Conservation (phyloP, 164 flowering plant species). For the Nelumbo lutea region DNA sequence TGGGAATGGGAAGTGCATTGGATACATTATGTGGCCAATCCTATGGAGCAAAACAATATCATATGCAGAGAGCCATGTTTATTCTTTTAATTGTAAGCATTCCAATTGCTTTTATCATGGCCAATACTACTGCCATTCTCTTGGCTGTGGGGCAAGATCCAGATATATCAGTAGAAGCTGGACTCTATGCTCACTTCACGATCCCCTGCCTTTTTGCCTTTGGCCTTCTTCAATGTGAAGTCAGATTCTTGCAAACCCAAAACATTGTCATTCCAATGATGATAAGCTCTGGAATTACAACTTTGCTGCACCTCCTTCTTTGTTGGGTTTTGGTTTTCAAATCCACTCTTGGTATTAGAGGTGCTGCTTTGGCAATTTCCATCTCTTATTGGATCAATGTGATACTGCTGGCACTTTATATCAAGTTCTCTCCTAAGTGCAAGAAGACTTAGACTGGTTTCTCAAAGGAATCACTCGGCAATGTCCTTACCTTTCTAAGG, state of each 20-base stretch:
- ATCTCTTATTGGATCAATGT: slow-evolving; percentile 35
- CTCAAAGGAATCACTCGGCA: slow-evolving; percentile 28
- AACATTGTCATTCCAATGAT: slow-evolving; percentile 28
- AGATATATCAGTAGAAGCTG: slow-evolving; percentile 20
- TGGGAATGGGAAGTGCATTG: slow-evolving; percentile 31
- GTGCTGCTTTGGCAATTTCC: slow-evolving; percentile 32
- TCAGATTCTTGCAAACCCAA: slow-evolving; percentile 24
- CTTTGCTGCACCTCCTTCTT: slow-evolving; percentile 15
- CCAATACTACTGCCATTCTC: slow-evolving; percentile 18
- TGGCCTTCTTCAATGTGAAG: slow-evolving; percentile 20
- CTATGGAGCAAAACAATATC: slow-evolving; percentile 30
- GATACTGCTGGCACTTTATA: slow-evolving; percentile 25
- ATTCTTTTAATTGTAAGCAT: slow-evolving; percentile 18
- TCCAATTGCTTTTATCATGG: slow-evolving; percentile 23
- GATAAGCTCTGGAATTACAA: slow-evolving; percentile 23
- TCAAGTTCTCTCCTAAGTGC: slow-evolving; percentile 32
- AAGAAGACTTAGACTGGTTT: slow-evolving; percentile 36
- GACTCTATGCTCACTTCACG: slow-evolving; percentile 19
- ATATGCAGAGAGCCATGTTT: slow-evolving; percentile 29
- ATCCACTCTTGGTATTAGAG: slow-evolving; percentile 26
- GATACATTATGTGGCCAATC: slow-evolving; percentile 35
- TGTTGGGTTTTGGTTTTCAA: slow-evolving; percentile 36
- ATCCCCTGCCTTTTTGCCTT: slow-evolving; percentile 24
- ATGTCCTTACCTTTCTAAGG: slow-evolving; percentile 22
- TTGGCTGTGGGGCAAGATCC: slow-evolving; percentile 22